Conservation (phyloP, 352 stramenopile genomes). For the Pseudoperonospora humuli region DNA sequence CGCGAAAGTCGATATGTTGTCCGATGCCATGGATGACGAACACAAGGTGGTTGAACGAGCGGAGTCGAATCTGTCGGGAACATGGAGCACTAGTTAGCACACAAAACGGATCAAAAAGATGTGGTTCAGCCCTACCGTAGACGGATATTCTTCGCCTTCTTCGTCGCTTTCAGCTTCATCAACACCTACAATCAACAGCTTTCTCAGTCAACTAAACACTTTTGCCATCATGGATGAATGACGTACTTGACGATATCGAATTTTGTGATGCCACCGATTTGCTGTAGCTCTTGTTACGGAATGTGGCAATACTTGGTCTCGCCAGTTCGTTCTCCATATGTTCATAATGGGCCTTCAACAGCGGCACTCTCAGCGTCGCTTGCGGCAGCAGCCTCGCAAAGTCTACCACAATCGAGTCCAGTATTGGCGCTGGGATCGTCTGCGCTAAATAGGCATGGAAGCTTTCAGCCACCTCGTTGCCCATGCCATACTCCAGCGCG, state of each 20-base stretch:
- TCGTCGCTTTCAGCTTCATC: constrained; percentile 43
- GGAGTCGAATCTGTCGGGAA: constrained; percentile 47
- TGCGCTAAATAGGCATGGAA: constrained; percentile 67
- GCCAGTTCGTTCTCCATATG: constrained; percentile 30
- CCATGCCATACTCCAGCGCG: constrained; percentile 65
- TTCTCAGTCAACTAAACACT: not conserved
- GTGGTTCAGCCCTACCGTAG: no score
- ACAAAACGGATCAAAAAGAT: no score
- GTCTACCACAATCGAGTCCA: constrained; percentile 70
- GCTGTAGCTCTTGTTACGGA: constrained; percentile 67
- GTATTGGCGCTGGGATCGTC: constrained; percentile 40
- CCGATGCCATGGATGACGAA: constrained; percentile 86
- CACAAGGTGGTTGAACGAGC: constrained; percentile 74
- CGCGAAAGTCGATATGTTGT: constrained; percentile 80
- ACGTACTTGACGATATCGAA: constrained; percentile 31
- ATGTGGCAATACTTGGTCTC: constrained; percentile 24
- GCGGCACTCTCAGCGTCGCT: constrained; percentile 42
- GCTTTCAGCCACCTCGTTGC: constrained; percentile 42
- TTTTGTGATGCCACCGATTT: constrained; percentile 20
- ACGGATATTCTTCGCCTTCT: constrained; percentile 60
- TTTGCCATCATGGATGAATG: not conserved
- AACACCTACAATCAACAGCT: constrained; percentile 5
- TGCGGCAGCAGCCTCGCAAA: constrained; percentile 72
- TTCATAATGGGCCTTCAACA: constrained; percentile 63
- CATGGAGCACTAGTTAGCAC: not conserved